Conservation (phyloP, 2,329 filamentous ascomycete genomes). For the Trichoderma sp. region DNA sequence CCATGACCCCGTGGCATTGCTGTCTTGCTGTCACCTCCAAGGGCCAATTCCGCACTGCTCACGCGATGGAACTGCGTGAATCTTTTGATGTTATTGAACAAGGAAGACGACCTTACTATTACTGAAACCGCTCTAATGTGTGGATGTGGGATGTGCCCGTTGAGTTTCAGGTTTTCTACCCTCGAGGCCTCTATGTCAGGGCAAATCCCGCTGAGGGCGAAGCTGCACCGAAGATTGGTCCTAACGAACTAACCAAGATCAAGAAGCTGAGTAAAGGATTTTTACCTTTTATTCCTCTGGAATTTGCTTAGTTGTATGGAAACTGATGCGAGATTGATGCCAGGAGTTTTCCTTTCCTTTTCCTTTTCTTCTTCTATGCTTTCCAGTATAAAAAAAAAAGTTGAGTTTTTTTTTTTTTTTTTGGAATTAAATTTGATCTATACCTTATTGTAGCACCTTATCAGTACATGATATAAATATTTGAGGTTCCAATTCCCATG, state of each 20-base stretch:
- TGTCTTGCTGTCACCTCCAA: neutral
- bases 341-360: no score
- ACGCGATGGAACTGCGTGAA: neutral
- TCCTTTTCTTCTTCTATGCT: no score
- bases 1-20: constrained; percentile 1
- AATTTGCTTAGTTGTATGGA: neutral
- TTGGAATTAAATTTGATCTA: neutral
- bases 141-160: constrained; percentile 6
- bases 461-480: neutral
- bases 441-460: neutral
- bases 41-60: neutral
- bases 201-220: neutral
- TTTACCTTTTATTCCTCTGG: neutral
- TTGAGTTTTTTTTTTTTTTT: neutral
- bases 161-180: constrained; percentile 4
- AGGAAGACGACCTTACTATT: neutral
- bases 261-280: neutral
- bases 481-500: no score
- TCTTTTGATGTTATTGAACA: neutral
- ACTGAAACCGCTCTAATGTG: neutral
- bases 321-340: neutral
- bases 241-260: neutral
- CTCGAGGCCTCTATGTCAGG: neutral
- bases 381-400: no score
- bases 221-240: neutral